A percentile compares a stretch with the other conserved stretches of the same genome.
These are phyloP conservation scores for Eimeria sp. DNA, from an alignment of 169 alveolate species.

Conservation along the genomic window DNA sequence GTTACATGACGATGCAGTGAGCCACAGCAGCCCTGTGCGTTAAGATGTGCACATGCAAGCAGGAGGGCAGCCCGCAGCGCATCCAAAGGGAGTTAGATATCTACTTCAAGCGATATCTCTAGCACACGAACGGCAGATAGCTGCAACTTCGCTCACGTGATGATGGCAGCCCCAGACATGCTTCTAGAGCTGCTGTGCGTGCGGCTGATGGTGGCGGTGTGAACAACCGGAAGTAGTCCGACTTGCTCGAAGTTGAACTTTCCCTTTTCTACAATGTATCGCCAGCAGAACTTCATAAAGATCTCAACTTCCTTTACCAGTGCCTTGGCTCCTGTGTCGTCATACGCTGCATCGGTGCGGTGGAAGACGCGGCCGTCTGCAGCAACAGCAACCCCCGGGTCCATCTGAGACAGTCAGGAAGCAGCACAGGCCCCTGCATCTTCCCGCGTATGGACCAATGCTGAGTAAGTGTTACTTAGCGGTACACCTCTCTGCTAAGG, in stretches of 20 bases:
- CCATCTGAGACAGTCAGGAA: constrained; percentile 49
- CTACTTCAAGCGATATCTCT: background rate
- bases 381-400: constrained; percentile 70
- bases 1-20: background rate
- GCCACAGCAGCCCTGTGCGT: background rate
- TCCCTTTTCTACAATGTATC: constrained; percentile 79
- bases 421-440: background rate
- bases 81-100: background rate
- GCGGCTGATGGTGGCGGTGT: constrained; percentile 75
- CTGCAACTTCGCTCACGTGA: constrained; percentile 30
- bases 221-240: constrained; percentile 77
- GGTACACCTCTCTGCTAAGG: background rate
- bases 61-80: background rate
- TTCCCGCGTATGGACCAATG: background rate
- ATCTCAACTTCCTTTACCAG: constrained; percentile 68
- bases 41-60: background rate
- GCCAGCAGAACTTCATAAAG: constrained; percentile 71
- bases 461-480: background rate
- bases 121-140: background rate
- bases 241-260: constrained; percentile 76
- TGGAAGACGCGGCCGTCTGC: constrained; percentile 75
- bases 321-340: constrained; percentile 43
- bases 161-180: constrained; percentile 69
- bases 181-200: constrained; percentile 34
- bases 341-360: constrained; percentile 62